A percentile compares a stretch with the other conserved stretches of the same genome.
These are phyloP conservation scores for Phytophthora pistaciae DNA, from an alignment of 352 stramenopile genomes.

Conservation along the genomic window DNA sequence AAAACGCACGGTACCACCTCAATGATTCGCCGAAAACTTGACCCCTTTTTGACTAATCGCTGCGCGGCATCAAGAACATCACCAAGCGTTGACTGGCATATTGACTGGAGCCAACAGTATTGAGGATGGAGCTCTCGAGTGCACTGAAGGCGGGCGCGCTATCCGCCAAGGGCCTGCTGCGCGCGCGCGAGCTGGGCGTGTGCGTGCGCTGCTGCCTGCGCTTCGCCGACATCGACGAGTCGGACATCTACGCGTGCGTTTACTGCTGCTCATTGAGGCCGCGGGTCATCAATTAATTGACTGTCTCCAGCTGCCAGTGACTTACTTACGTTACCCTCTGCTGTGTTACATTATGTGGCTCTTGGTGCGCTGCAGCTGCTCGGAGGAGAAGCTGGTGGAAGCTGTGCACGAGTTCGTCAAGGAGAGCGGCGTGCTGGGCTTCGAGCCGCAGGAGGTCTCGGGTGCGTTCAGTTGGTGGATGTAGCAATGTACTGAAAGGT, in stretches of 20 bases:
- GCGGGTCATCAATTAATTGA: constrained; percentile 1
- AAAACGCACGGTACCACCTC: constrained; percentile 15
- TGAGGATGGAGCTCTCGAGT: constrained; percentile 33
- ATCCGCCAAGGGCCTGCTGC: constrained; percentile 33
- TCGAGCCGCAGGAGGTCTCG: constrained; percentile 27
- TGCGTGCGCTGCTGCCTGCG: constrained; percentile 80
- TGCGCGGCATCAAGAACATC: constrained; percentile 9
- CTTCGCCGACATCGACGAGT: constrained; percentile 58
- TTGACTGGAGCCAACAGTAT: constrained; percentile 19
- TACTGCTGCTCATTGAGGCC: too few relatives aligned
- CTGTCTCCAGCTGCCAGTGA: constrained; percentile 6
- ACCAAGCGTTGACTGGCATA: not conserved
- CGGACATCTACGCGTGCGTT: constrained; percentile 65
- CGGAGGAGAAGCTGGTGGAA: constrained; percentile 40
- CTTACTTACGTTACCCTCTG: constrained; percentile 10
- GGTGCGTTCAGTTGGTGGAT: constrained; percentile 14
- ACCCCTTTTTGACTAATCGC: constrained; percentile 25
- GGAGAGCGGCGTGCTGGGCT: constrained; percentile 25
- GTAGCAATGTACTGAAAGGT: not conserved
- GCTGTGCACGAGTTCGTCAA: constrained; percentile 33
- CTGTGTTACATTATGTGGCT: not conserved
- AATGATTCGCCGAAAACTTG: constrained; percentile 26
- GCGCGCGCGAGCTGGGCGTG: constrained; percentile 36
- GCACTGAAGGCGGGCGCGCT: constrained; percentile 38
- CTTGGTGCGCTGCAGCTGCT: constrained; percentile 20